phyloP scores from a whole-genome alignment of 1,284 basidiomycete species.

The Heterobasidion occidentale region DNA sequence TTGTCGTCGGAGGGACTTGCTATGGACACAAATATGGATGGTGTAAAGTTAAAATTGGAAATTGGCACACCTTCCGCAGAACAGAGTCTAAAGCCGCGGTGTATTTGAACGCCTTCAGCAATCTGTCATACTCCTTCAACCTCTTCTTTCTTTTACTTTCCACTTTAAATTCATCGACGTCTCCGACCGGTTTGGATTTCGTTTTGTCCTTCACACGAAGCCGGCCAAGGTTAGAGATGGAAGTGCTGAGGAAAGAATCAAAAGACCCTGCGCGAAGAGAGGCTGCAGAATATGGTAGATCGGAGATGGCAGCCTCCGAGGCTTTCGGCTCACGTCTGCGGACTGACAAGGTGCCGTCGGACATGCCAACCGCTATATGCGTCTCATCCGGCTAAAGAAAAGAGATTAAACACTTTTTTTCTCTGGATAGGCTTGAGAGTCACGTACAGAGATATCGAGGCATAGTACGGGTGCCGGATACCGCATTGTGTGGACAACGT shows the following conservation, averaged over 20 bases:
- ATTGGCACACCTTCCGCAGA: slow-evolving; percentile 60
- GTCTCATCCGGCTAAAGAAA: slow-evolving; percentile 84
- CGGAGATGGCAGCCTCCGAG: slow-evolving; percentile 42
- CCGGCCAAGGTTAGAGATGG: slow-evolving; percentile 47
- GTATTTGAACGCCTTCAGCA: slow-evolving; percentile 93
- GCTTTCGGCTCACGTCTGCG: slow-evolving; percentile 77
- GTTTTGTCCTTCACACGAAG: slow-evolving; percentile 48
- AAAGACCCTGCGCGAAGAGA: slow-evolving; percentile 56
- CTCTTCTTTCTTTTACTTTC: slow-evolving; percentile 69
- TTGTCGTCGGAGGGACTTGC: slow-evolving; percentile 75
- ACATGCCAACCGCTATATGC: slow-evolving; percentile 93
- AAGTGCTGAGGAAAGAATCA: slow-evolving; percentile 65
- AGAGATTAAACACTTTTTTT: slow-evolving; percentile 6
- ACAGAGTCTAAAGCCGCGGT: slow-evolving; percentile 90
- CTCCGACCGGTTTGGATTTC: slow-evolving; percentile 40
- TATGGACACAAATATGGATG: slow-evolving; percentile 19
- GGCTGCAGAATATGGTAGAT: slow-evolving; percentile 30
- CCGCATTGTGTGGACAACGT: slow-evolving; percentile 97
- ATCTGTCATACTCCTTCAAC: slow-evolving; percentile 83
- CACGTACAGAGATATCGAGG: slow-evolving; percentile 80
- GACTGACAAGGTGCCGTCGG: slow-evolving; percentile 91
- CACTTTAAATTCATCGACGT: slow-evolving; percentile 66
- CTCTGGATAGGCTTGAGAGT: background rate
- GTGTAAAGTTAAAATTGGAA: background rate
- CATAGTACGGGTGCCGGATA: slow-evolving; percentile 92